These are phyloP conservation scores for Dicorynia guianensis DNA, from an alignment of 306 rosid species.

Conservation along the genomic window DNA sequence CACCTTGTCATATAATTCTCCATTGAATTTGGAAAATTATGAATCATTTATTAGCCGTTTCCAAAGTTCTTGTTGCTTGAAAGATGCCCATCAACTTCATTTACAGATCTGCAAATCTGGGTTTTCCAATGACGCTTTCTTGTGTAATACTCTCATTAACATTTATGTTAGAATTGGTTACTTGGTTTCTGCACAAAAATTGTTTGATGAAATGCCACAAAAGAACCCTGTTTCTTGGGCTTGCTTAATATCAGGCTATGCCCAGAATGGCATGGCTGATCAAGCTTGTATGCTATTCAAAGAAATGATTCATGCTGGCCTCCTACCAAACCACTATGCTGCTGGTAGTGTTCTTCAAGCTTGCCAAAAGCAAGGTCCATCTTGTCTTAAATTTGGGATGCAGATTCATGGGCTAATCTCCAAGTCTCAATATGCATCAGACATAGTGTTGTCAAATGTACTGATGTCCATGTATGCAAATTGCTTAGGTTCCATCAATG, in stretches of 20 bases:
- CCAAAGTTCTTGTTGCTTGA: slow-evolving; percentile 50
- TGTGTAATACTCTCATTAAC: slow-evolving; percentile 76
- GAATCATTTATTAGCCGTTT: slow-evolving; percentile 47
- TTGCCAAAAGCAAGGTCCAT: slow-evolving; percentile 64
- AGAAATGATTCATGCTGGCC: slow-evolving; percentile 56
- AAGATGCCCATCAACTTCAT: slow-evolving; percentile 74
- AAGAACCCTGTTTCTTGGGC: slow-evolving; percentile 84
- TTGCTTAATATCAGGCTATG: slow-evolving; percentile 76
- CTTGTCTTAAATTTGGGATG: slow-evolving; percentile 64
- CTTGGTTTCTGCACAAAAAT: slow-evolving; percentile 57
- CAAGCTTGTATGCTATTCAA: slow-evolving; percentile 72
- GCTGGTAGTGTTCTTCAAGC: slow-evolving; percentile 82
- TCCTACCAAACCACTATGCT: slow-evolving; percentile 69
- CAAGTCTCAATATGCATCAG: slow-evolving; percentile 57
- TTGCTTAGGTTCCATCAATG: slow-evolving; percentile 57
- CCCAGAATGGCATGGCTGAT: slow-evolving; percentile 60
- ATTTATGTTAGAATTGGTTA: slow-evolving; percentile 57
- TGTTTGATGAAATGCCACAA: slow-evolving; percentile 79
- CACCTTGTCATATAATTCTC: slow-evolving; percentile 21
- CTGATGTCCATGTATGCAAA: slow-evolving; percentile 82
- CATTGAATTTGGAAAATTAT: slow-evolving; percentile 41
- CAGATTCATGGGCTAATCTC: slow-evolving; percentile 72
- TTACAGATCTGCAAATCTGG: slow-evolving; percentile 68
- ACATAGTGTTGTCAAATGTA: slow-evolving; percentile 70
- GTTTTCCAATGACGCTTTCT: slow-evolving; percentile 62